Percentiles rank a stretch among this genome's conserved stretches.
Conservation (phyloP, 495 filamentous ascomycete species). For the Rhypophila decipiens region DNA sequence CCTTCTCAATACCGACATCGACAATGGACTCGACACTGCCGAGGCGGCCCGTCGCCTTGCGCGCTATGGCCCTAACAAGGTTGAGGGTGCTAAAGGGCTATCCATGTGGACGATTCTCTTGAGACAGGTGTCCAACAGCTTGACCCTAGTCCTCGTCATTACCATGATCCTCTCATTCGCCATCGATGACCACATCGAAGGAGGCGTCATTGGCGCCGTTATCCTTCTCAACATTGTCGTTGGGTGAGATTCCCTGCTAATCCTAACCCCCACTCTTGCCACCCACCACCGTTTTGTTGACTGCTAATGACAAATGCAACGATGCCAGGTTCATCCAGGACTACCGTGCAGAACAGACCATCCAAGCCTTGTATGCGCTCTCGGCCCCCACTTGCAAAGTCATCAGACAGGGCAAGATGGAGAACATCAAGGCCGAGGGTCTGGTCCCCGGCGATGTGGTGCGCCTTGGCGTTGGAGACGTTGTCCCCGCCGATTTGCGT, state of each 20-base stretch:
- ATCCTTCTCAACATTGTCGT: conserved; percentile 75
- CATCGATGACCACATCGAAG: conserved; percentile 76
- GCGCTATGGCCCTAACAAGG: conserved; percentile 44
- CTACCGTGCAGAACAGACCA: conserved; percentile 80
- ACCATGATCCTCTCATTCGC: conserved; percentile 80
- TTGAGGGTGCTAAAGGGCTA: conserved; percentile 44
- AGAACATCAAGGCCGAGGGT: conserved; percentile 55
- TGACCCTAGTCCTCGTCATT: conserved; percentile 58
- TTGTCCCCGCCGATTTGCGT: conserved; percentile 68
- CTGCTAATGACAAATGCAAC: too few species aligned
- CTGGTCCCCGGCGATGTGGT: conserved; percentile 77
- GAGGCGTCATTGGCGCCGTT: conserved; percentile 74
- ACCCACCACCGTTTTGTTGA: too few species aligned
- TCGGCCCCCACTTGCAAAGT: conserved; percentile 74
- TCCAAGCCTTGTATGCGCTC: conserved; percentile 69
- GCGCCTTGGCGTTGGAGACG: conserved; percentile 73
- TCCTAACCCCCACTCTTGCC: too few species aligned
- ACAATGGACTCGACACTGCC: conserved; percentile 33
- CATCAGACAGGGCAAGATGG: conserved; percentile 58
- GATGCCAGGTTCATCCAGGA: conserved; percentile 87
- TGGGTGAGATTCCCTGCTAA: too few species aligned
- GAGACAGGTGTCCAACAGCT: conserved; percentile 50
- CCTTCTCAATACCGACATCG: conserved; percentile 20
- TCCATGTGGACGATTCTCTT: conserved; percentile 50
- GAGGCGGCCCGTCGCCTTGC: conserved; percentile 40